Evolutionary conservation across 495 filamentous ascomycete species (phyloP), one percentile per base, ranked within the genome.

Genomic region (Bombardia bombarda): DNA sequence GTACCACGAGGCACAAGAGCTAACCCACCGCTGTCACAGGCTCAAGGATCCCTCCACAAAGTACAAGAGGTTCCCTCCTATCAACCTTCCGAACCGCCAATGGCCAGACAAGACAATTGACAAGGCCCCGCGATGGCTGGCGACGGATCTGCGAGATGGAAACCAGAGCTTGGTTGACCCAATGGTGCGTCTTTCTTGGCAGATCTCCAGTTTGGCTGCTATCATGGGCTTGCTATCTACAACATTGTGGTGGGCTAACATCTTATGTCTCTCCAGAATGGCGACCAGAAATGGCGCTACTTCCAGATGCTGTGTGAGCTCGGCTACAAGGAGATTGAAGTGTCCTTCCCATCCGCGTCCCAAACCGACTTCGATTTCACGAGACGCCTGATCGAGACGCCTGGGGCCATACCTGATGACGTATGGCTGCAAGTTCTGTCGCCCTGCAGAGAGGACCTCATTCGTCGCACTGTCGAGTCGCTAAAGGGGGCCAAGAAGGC

Each of bases 291-390:
- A 75, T 92, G 79, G 76, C 67, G 72, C 46, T 97, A 92, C 70
- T 98, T 98, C 72, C 77, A 85, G 64, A 95, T 95, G 88, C 77
- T 98, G 24, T 79, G 85, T 49, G 80, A 86, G 49, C 81, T 96
- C 37, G 92, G 92, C 47, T 97, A 96, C 73, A 97, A 96, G 65
- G 92, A 98, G 65, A 95, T 98, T 52, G 92, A 98, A 62, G 83
- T 96, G 9, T 94, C 89, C 1, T 97, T 95, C 66, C 92, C 92
- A 25, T 93, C 90, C 4, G 86, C 90, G 16, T 93, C 87, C 21
- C 82, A 94, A 63, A 93, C 82, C 53, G 92, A 97, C 59, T 96
- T 88, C 70, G 88, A 95, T 65, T 97, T 96, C 62, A 96, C 90
- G 22, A 79, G 86, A 38, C 79, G 83, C 46, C 69, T 97, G 31